These are phyloP conservation scores for Royoungia palumana DNA, from an alignment of 768 basidiomycete species.

Conservation along the genomic window DNA sequence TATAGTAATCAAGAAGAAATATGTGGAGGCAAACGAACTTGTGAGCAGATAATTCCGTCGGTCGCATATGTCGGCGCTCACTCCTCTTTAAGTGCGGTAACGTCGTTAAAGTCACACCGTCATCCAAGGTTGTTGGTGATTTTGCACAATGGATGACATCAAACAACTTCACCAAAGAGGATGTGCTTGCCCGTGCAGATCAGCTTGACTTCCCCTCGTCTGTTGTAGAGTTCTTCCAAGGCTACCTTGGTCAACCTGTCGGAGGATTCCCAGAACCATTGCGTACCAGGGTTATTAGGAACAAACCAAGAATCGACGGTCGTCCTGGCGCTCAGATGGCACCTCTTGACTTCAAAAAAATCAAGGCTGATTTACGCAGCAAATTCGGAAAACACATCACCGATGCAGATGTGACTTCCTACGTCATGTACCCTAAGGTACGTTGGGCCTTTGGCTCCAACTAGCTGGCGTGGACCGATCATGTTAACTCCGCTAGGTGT, in stretches of 20 bases:
- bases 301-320: conserved; percentile 89
- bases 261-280: conserved; percentile 99
- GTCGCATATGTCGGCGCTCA: conserved; percentile 1
- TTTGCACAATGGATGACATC: conserved; percentile 99
- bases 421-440: conserved; percentile 98
- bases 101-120: conserved; percentile 98
- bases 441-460: conserved; percentile 11
- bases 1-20: conserved; percentile 94
- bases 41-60: conserved; percentile 43
- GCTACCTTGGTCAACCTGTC: conserved; percentile 95
- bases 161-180: conserved; percentile 82
- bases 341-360: conserved; percentile 93
- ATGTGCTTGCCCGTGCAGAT: conserved; percentile 83
- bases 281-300: conserved; percentile 85
- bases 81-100: conserved; percentile 73
- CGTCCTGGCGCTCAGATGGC: conserved; percentile 87
- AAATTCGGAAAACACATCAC: conserved; percentile 96
- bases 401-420: conserved; percentile 89
- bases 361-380: conserved; percentile 87
- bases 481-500: conserved; percentile 55
- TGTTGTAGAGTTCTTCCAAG: conserved; percentile 98
- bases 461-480: conserved; percentile 5
- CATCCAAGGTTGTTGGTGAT: conserved; percentile 98
- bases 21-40: conserved; percentile 95
- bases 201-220: conserved; percentile 96